Evolutionary conservation across 352 stramenopile genomes (phyloP), one percentile per base, ranked within the genome.

Genomic region (Thraustotheca clavata): DNA sequence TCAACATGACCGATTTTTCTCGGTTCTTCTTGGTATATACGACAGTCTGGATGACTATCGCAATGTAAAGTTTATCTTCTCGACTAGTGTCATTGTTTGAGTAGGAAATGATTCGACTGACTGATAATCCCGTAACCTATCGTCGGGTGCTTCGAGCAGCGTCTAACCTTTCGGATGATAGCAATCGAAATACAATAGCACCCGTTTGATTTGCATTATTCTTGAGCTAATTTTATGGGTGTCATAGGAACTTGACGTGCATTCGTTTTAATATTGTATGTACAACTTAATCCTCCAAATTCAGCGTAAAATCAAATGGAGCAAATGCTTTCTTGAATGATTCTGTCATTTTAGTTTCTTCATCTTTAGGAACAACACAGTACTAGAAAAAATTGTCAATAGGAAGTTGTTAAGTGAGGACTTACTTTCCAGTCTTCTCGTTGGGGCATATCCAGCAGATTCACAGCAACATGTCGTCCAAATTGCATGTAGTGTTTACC

Each of bases 1-100:
- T 41, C 88, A 94, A 70, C 85, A 91, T 59, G 85, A 94, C 62
- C 82, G 85, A 2, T 91, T 94, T 71, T 94, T 94, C 67, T 91
- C 83, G 27, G 90, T 80, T 57, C 62, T 94, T 12, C 59, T 94
- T 29, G 85, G 85, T 1, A 71, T 94, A 14, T 94, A 94, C 71
- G 85, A 94, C 66, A 78, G 80, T 14, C 49, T 90, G 33, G 77
- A 93, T 49, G 84, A 83, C 36, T 57, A 73, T 14, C 72, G 87
- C 24, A 93, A 93, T 24, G 57, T 62, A 50, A 35, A 22, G 22
- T 50, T 2, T 63, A 24, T 16, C 4, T 29, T n/a, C 35, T 16
- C 12, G 20, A 50, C n/a, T n/a, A 12, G 7, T 3, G 18, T 12
- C 20, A 8, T 49, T 34, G 2, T 41, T 4, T 3, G 35, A 18